Conservation (phyloP, 495 filamentous ascomycete species). For the Lophium mytilinum region DNA sequence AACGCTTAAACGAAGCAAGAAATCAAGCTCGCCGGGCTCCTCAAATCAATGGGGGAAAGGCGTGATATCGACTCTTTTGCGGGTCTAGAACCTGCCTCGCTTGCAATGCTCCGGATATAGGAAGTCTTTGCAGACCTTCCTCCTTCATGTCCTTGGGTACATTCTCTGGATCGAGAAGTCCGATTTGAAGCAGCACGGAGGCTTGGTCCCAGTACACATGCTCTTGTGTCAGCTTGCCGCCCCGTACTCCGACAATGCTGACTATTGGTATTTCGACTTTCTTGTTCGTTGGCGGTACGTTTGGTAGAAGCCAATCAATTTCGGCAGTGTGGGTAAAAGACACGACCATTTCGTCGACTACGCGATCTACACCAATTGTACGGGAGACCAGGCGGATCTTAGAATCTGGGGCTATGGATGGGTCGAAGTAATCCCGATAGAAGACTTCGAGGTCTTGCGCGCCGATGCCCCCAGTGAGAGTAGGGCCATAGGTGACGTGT, state of each 20-base stretch:
- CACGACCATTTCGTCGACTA: constrained; percentile 35
- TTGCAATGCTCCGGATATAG: constrained; percentile 26
- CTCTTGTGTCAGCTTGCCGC: constrained; percentile 33
- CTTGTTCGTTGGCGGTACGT: constrained; percentile 32
- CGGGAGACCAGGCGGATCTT: constrained; percentile 28
- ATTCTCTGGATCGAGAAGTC: constrained; percentile 31
- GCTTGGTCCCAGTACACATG: constrained; percentile 38
- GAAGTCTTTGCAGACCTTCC: constrained; percentile 28
- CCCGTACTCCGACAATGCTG: constrained; percentile 30
- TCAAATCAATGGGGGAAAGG: constrained; percentile 2
- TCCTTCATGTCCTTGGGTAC: constrained; percentile 28
- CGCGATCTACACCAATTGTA: constrained; percentile 31
- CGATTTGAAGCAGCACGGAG: constrained; percentile 31
- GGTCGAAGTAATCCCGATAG: constrained; percentile 34
- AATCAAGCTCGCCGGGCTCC: constrained; percentile 6
- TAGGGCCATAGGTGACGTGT: constrained; percentile 33
- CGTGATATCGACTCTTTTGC: constrained; percentile 14
- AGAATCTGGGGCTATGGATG: constrained; percentile 27
- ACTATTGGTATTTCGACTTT: constrained; percentile 30
- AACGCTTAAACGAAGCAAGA: constrained; percentile 3
- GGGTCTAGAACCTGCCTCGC: constrained; percentile 28
- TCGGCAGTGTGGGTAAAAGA: constrained; percentile 33
- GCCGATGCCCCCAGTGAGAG: constrained; percentile 31
- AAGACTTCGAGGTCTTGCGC: constrained; percentile 29
- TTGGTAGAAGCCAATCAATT: constrained; percentile 34